Percentiles rank a stretch among this genome's conserved stretches.
Conservation (phyloP, 192 early-diverging fungal genomes). For the Linnemannia hyalina region DNA sequence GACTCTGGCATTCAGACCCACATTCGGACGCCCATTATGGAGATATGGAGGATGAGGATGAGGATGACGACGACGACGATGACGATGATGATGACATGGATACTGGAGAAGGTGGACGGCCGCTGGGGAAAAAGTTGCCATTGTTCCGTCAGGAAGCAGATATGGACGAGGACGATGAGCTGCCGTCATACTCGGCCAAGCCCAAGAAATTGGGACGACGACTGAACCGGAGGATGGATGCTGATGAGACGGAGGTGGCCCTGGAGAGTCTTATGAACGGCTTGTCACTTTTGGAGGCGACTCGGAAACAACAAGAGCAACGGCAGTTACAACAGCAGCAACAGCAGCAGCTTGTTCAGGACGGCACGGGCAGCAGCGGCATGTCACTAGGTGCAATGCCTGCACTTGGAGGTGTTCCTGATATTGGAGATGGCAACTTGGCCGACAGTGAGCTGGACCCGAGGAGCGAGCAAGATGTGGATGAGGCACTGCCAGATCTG, state of each 20-base stretch:
- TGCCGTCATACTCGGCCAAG: not conserved
- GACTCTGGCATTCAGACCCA: constrained; percentile 26
- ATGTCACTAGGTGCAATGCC: not conserved
- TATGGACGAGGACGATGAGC: constrained; percentile 34
- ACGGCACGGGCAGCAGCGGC: not conserved
- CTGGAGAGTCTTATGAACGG: constrained; percentile 50
- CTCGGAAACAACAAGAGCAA: constrained; percentile 25
- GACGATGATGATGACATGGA: constrained; percentile 34
- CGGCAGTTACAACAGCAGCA: constrained; percentile 16
- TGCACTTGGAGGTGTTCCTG: constrained; percentile 15
- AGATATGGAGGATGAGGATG: constrained; percentile 52
- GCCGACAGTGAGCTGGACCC: constrained; percentile 44
- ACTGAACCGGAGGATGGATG: constrained; percentile 24
- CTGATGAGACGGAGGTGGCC: constrained; percentile 40
- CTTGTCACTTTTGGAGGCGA: constrained; percentile 39
- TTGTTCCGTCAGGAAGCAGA: not conserved
- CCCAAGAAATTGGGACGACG: not conserved
- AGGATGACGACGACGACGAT: constrained; percentile 36
- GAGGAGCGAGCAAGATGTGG: constrained; percentile 30
- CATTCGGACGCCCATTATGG: constrained; percentile 41
- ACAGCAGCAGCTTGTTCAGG: not conserved
- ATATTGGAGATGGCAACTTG: constrained; percentile 47
- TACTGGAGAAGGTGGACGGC: constrained; percentile 10
- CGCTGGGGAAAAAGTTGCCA: not conserved
- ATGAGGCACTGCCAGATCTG: constrained; percentile 41